These are phyloP conservation scores for Rosa chinensis DNA, from an alignment of 306 rosid genomes.

Conservation along the genomic window DNA sequence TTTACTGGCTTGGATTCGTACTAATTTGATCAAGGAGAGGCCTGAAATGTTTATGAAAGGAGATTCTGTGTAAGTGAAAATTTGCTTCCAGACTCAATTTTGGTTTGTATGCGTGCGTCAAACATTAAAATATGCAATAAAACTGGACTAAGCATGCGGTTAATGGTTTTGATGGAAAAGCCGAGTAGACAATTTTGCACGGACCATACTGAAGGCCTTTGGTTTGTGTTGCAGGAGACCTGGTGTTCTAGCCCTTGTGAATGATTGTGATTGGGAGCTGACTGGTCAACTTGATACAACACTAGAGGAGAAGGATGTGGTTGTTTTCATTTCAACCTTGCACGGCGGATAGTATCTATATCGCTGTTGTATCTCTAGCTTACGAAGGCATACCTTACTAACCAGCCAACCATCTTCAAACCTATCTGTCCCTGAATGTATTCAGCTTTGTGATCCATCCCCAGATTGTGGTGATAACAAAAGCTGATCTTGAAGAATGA, in stretches of 20 bases:
- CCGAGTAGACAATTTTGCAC: background rate
- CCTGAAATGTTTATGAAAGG: conserved; percentile 99
- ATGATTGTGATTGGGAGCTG: conserved; percentile 97
- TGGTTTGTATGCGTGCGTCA: background rate
- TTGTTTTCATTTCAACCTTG: conserved; percentile 90
- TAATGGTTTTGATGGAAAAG: background rate
- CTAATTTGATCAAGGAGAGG: conserved; percentile 88
- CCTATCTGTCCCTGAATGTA: background rate
- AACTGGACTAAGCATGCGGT: background rate
- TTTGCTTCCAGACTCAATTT: background rate
- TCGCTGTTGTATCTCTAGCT: conserved; percentile 2
- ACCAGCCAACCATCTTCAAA: background rate
- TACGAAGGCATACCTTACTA: conserved; percentile 6
- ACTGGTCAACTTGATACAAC: conserved; percentile 79
- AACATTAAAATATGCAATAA: background rate
- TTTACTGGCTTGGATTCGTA: conserved; percentile 81
- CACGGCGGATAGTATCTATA: conserved; percentile 69
- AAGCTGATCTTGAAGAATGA: background rate
- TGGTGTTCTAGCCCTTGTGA: conserved; percentile 91
- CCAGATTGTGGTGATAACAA: background rate
- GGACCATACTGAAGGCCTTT: conserved; percentile 3
- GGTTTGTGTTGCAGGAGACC: conserved; percentile 73
- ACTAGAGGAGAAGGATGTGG: conserved; percentile 82
- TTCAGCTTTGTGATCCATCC: background rate
- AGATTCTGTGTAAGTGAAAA: conserved; percentile 76